These are phyloP conservation scores for Ulota crispa DNA, from an alignment of 225 moss, liverwort and hornwort species.

Conservation along the genomic window DNA sequence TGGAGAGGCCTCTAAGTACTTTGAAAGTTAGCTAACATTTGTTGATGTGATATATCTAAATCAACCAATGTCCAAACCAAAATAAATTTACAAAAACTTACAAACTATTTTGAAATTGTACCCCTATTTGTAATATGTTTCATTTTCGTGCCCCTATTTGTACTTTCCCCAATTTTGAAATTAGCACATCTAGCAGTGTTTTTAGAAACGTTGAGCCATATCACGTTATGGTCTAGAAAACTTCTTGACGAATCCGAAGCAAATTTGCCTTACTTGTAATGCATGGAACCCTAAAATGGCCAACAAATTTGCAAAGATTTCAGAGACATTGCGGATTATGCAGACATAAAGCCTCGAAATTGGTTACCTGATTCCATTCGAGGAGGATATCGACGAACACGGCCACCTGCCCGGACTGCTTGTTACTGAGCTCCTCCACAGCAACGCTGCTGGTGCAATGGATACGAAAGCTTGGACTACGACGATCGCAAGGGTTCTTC, in stretches of 20 bases:
- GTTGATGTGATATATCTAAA: too few species aligned
- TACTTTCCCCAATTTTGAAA: not conserved
- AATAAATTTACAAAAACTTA: too few species aligned
- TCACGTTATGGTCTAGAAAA: not conserved
- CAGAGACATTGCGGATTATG: not conserved
- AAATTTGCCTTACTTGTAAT: not conserved
- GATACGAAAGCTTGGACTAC: not conserved
- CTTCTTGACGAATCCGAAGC: not conserved
- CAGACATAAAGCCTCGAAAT: not conserved
- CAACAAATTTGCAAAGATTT: not conserved
- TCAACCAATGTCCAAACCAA: too few species aligned
- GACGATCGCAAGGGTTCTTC: not conserved
- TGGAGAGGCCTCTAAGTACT: too few species aligned
- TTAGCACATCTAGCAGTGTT: not conserved
- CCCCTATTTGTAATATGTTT: too few species aligned
- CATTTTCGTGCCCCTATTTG: too few species aligned
- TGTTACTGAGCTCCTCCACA: constrained; percentile 39
- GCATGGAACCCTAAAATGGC: not conserved
- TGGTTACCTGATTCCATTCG: constrained; percentile 78
- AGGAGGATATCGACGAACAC: constrained; percentile 77
- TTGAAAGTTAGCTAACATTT: too few species aligned
- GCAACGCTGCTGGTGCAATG: not conserved
- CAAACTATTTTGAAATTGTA: too few species aligned
- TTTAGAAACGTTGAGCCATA: not conserved
- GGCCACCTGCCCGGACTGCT: constrained; percentile 72